These are phyloP conservation scores for Phytophthora idaei DNA, from an alignment of 352 stramenopile species.

Conservation along the genomic window DNA sequence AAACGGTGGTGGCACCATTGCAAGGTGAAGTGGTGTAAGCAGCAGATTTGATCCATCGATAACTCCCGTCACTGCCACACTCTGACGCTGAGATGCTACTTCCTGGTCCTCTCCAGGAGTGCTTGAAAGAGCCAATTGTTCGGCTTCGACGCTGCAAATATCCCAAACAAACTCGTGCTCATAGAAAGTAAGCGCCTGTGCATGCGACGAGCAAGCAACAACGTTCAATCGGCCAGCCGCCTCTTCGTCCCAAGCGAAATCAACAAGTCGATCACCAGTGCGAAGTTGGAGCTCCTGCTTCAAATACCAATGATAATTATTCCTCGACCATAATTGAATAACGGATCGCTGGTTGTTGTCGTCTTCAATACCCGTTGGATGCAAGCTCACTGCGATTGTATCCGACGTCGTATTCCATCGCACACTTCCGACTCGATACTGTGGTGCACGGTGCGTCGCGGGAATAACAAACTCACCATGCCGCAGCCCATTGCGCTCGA, in stretches of 20 bases:
- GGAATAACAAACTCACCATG: conserved; percentile 81
- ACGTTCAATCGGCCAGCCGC: conserved; percentile 43
- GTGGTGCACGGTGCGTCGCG: conserved; percentile 33
- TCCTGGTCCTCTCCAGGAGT: not conserved
- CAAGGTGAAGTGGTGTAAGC: conserved; percentile 70
- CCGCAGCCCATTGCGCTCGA: conserved; percentile 81
- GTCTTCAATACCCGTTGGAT: not conserved
- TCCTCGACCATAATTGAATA: conserved; percentile 76
- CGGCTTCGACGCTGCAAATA: conserved; percentile 29
- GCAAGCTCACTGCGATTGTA: conserved; percentile 63
- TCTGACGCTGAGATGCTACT: conserved; percentile 10
- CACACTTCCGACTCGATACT: conserved; percentile 40
- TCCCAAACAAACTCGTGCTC: conserved; percentile 69
- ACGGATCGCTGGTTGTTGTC: conserved; percentile 10
- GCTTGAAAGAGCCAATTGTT: conserved; percentile 7
- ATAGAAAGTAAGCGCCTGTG: conserved; percentile 29
- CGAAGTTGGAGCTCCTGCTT: conserved; percentile 64
- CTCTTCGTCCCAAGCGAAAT: conserved; percentile 68
- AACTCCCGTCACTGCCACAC: conserved; percentile 53
- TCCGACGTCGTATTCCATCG: conserved; percentile 76
- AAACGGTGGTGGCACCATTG: conserved; percentile 73
- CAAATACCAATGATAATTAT: conserved; percentile 88
- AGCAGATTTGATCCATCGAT: conserved; percentile 68
- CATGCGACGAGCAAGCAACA: conserved; percentile 25
- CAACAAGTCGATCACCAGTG: conserved; percentile 27